phyloP scores from a whole-genome alignment of 140 eudicot genomes.

The Oenanthe javanica region DNA sequence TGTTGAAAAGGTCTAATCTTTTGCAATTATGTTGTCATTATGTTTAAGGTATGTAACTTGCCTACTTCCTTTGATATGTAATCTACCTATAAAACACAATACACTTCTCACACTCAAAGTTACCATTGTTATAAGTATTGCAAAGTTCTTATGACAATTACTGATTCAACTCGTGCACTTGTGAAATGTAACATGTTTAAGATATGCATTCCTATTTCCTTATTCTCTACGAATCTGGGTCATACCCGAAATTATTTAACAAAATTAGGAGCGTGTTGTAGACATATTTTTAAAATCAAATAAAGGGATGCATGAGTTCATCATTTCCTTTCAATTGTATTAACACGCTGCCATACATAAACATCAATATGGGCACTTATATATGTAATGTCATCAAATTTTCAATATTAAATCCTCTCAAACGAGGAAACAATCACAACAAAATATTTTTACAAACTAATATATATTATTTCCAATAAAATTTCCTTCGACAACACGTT shows the following conservation, averaged over 20 bases:
- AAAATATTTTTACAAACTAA: no score
- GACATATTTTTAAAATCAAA: neutral
- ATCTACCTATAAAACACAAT: neutral
- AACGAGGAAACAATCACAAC: neutral
- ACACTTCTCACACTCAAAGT: neutral
- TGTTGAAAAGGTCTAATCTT: neutral
- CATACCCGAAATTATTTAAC: neutral
- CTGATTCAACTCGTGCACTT: neutral
- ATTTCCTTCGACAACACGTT: no score
- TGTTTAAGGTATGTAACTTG: neutral
- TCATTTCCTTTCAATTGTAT: neutral
- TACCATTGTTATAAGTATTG: neutral
- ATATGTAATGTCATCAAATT: neutral
- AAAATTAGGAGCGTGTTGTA: neutral
- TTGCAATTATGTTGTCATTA: neutral
- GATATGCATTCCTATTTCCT: neutral
- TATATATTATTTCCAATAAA: no score
- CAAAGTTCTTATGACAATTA: neutral
- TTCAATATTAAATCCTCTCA: neutral
- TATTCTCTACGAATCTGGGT: neutral
- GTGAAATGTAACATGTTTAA: neutral
- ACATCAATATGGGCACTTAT: neutral
- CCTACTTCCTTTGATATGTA: no score
- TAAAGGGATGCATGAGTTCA: neutral
- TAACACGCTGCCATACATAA: neutral